Evolutionary conservation across 129 eudicot species (phyloP), one percentile per base, ranked within the genome.

Genomic region (Lonicera japonica): DNA sequence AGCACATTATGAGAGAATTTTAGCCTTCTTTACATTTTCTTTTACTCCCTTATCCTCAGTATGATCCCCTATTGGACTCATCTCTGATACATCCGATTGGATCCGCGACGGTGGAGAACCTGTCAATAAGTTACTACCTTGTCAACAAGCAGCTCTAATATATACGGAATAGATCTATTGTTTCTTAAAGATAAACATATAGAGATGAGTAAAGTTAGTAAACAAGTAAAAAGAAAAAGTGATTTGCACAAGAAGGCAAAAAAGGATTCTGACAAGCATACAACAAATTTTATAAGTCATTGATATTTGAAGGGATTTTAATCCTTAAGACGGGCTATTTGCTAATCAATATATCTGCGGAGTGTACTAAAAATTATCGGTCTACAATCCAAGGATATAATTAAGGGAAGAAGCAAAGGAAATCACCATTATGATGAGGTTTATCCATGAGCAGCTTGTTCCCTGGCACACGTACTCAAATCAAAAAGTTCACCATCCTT

Each of bases 401-500:
- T 4, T 43, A 48, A 34, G n/a, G 38, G 19, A 36, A 50, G 20
- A 5, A 34, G 50, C 6, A 67, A 57, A 34, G 11, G 56, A 60
- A 77, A 29, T 67, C 66, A 86, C 94, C 92, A 82, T 85, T 85
- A 40, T 60, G 65, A 61, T 88, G 81, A 12, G 96, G 95, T 52
- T 80, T 85, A 65, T 92, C 89, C 2, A 90, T 85, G 29, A 92
- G 88, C 61, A 87, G 71, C 78, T 64, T 74, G 76, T 88, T 82
- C 72, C 87, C 69, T 66, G 87, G 77, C 68, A 88, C 53, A 61
- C 78, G 83, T 54, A 54, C 74, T 76, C 77, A 85, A 59, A 71
- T 92, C 96, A 52, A 88, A 92, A 18, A 85, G 65, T 92, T 85
- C 50, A 81, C 99, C 89, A 88, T 79, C 76, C 85, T 82, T 63